Evolutionary conservation across 352 stramenopile species (phyloP).

Genomic region (Phytophthora aleatoria): DNA sequence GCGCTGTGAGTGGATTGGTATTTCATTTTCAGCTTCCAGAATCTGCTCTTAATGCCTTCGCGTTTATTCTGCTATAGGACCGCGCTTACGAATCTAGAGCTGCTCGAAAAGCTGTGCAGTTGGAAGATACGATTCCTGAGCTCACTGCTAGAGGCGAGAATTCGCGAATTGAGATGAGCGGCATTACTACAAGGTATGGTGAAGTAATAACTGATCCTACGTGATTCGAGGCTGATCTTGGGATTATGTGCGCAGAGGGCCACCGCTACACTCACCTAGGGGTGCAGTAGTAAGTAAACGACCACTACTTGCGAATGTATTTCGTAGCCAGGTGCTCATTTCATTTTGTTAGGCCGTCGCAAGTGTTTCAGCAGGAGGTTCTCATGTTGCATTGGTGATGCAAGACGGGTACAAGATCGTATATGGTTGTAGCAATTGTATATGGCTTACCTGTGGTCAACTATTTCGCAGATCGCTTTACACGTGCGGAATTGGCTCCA

Average conservation of each 20-base stretch:
- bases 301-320: not conserved
- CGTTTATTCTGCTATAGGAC: slow-evolving; percentile 35
- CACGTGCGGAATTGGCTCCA: slow-evolving; percentile 88
- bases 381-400: slow-evolving; percentile 83
- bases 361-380: slow-evolving; percentile 74
- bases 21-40: not conserved
- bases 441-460: not conserved
- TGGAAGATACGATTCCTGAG: slow-evolving; percentile 61
- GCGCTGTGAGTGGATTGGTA: slow-evolving; percentile 30
- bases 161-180: slow-evolving; percentile 67
- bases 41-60: not conserved
- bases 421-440: not conserved
- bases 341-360: slow-evolving; percentile 49
- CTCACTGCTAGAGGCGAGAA: slow-evolving; percentile 67
- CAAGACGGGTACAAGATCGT: slow-evolving; percentile 65
- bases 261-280: slow-evolving; percentile 62
- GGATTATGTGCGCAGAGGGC: slow-evolving; percentile 41
- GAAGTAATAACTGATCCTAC: not conserved
- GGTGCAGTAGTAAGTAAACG: slow-evolving; percentile 46
- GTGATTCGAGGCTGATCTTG: not conserved
- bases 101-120: slow-evolving; percentile 55
- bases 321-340: not conserved
- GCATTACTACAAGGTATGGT: slow-evolving; percentile 74
- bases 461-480: slow-evolving; percentile 72
- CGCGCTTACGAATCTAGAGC: slow-evolving; percentile 52